These are phyloP conservation scores for Paragyromitra xinjiangensis DNA, from an alignment of 495 filamentous ascomycete genomes.

Conservation along the genomic window DNA sequence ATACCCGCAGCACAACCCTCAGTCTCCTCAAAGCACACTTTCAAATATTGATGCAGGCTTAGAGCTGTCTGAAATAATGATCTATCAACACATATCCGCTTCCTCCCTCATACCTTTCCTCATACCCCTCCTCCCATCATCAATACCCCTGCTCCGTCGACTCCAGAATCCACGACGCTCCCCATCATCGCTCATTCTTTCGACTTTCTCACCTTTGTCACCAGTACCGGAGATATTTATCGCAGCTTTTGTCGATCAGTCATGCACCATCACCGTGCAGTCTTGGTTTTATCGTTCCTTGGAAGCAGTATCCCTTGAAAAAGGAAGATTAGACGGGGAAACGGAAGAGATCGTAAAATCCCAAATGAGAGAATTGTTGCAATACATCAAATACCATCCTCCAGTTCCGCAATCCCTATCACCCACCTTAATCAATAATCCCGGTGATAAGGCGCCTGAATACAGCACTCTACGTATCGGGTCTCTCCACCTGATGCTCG, in stretches of 20 bases:
- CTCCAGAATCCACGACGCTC: neutral
- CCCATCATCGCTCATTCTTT: neutral
- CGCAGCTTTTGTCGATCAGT: slow-evolving; percentile 9
- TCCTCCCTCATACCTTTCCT: neutral
- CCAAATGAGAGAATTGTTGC: slow-evolving; percentile 14
- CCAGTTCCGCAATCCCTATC: neutral
- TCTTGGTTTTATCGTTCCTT: slow-evolving; percentile 12
- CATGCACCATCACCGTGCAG: neutral
- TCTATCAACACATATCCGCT: neutral
- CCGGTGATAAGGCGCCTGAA: neutral
- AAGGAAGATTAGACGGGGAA: neutral
- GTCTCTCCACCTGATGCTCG: slow-evolving; percentile 10
- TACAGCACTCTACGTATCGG: neutral
- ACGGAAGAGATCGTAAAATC: neutral
- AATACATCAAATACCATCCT: slow-evolving; percentile 8
- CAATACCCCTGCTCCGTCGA: neutral
- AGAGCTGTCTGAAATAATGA: neutral
- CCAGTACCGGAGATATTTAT: neutral
- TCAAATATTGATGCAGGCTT: neutral
- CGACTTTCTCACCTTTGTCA: neutral
- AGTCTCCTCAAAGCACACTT: neutral
- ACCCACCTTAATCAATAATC: neutral
- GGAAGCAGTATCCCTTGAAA: neutral
- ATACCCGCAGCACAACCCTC: too few relatives aligned
- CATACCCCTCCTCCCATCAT: neutral